A percentile compares a stretch with the other conserved stretches of the same genome.
phyloP scores from a whole-genome alignment of 2,329 filamentous ascomycete species.

The Xylariaceae sp. region DNA sequence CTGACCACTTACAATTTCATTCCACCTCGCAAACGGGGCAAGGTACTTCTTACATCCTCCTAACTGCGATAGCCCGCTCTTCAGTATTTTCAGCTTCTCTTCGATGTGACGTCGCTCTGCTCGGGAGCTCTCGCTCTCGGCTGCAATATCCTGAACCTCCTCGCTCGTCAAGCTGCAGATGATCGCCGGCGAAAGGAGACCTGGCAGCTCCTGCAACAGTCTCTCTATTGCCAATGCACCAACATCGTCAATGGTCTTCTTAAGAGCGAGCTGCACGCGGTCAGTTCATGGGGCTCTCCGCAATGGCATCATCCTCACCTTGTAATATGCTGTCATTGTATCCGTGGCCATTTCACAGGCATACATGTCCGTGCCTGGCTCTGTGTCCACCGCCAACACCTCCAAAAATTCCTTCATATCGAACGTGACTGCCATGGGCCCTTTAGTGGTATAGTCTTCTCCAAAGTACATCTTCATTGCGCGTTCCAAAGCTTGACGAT shows the following conservation, averaged over 20 bases:
- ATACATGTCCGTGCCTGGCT: conserved; percentile 17
- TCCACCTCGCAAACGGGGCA: too few species aligned
- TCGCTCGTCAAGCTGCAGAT: conserved; percentile 18
- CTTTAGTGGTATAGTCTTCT: background rate
- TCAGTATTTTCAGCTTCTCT: conserved; percentile 11
- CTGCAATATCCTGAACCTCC: conserved; percentile 9
- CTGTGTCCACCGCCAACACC: conserved; percentile 1
- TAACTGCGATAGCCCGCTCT: background rate
- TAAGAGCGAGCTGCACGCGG: conserved; percentile 28
- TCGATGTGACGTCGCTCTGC: conserved; percentile 14
- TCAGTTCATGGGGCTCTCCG: background rate
- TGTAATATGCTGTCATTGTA: conserved; percentile 23
- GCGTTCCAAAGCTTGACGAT: background rate
- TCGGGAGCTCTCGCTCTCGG: conserved; percentile 13
- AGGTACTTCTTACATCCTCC: background rate
- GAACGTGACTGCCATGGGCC: background rate
- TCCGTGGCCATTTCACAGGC: conserved; percentile 16
- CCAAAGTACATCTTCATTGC: background rate
- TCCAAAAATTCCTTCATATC: conserved; percentile 6
- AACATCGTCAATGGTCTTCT: conserved; percentile 32
- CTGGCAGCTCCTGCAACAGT: conserved; percentile 26
- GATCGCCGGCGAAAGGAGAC: conserved; percentile 15
- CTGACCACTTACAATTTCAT: too few species aligned
- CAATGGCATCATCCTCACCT: conserved; percentile 8
- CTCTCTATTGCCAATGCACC: conserved; percentile 30